phyloP scores from a whole-genome alignment of 1,284 basidiomycete genomes.

The Cutaneotrichosporon cavernicola region DNA sequence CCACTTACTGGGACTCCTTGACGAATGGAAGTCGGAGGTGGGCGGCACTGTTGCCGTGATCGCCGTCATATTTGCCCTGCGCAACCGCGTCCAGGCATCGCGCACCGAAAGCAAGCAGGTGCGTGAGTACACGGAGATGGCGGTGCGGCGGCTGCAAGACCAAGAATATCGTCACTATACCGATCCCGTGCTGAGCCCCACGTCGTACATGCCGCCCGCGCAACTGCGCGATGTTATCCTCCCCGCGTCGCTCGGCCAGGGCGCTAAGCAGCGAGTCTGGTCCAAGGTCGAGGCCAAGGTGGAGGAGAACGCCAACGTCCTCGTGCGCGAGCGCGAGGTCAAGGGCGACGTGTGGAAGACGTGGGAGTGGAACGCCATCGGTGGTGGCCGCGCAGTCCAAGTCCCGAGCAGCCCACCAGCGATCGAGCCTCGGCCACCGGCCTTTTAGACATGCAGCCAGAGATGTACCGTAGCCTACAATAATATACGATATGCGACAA shows the following conservation, averaged over 20 bases:
- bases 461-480: neutral
- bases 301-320: slow-evolving; percentile 91
- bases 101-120: slow-evolving; percentile 69
- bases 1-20: slow-evolving; percentile 65
- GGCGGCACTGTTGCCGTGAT: slow-evolving; percentile 52
- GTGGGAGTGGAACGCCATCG: slow-evolving; percentile 57
- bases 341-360: slow-evolving; percentile 65
- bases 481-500: neutral
- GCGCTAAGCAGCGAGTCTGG: slow-evolving; percentile 74
- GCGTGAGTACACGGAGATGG: slow-evolving; percentile 72
- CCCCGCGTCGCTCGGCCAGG: slow-evolving; percentile 73
- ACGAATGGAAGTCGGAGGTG: slow-evolving; percentile 67
- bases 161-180: slow-evolving; percentile 67
- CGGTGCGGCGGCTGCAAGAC: slow-evolving; percentile 76
- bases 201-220: slow-evolving; percentile 78
- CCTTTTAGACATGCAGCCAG: neutral
- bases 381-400: neutral
- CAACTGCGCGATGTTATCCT: slow-evolving; percentile 89
- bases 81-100: slow-evolving; percentile 57
- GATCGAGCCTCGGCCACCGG: neutral
- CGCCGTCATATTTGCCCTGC: slow-evolving; percentile 39
- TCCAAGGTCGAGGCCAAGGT: slow-evolving; percentile 79
- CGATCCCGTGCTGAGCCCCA: slow-evolving; percentile 74
- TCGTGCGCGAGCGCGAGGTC: slow-evolving; percentile 81
- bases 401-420: neutral